A percentile compares a stretch with the other conserved stretches of the same genome.
These are phyloP conservation scores for Torulaspora gathmanii DNA, from an alignment of 805 yeast species.

Conservation along the genomic window DNA sequence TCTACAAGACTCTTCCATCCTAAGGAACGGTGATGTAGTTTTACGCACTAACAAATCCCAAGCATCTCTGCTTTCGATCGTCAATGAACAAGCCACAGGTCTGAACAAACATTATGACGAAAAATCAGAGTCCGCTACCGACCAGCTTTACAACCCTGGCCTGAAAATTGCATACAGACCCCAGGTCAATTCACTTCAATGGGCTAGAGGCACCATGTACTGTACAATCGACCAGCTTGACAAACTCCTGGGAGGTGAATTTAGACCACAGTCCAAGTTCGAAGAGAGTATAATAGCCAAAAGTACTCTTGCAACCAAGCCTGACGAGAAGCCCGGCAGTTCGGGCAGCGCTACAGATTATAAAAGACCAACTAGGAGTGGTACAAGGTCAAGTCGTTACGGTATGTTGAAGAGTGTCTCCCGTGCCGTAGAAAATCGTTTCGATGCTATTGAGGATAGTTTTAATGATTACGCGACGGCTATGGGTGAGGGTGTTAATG, in stretches of 20 bases:
- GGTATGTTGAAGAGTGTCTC: conserved; percentile 39
- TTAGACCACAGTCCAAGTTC: conserved; percentile 56
- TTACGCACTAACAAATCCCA: conserved; percentile 53
- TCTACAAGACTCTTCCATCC: conserved; percentile 40
- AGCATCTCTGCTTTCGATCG: conserved; percentile 41
- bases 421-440: conserved; percentile 47
- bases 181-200: conserved; percentile 66
- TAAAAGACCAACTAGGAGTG: conserved; percentile 44
- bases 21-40: conserved; percentile 51
- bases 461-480: conserved; percentile 54
- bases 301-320: conserved; percentile 36
- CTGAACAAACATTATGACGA: conserved; percentile 18
- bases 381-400: conserved; percentile 34
- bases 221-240: conserved; percentile 63
- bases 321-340: conserved; percentile 15
- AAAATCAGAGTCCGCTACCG: conserved; percentile 34
- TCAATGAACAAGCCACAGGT: conserved; percentile 17
- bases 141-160: conserved; percentile 64
- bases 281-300: conserved; percentile 55
- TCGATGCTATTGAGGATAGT: conserved; percentile 50
- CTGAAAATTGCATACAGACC: conserved; percentile 76
- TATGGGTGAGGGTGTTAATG: conserved; percentile 51
- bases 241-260: conserved; percentile 64
- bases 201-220: conserved; percentile 76
- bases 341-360: conserved; percentile 29